Base-by-base conservation (phyloP, 306 rosid genomes). In the Begonia masoniana region DNA sequence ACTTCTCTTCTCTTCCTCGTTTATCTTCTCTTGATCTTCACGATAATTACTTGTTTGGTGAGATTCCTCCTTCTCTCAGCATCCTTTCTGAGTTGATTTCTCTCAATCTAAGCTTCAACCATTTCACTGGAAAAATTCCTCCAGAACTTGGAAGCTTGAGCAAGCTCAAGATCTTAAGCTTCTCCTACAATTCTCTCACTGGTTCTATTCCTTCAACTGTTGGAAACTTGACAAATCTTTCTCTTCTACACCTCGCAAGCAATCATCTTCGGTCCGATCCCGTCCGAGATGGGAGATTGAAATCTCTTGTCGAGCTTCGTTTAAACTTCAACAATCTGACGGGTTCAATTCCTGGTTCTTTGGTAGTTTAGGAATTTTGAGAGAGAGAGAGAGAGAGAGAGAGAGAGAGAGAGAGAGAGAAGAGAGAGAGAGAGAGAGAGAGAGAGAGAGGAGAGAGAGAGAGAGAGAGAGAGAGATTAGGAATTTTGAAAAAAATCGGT, bases 221-320 rank as follows among this genome's bases (percentile, higher is more conserved):
- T 45, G 66, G 66, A 50, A 59, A 65, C 46, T 43, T 50, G 62
- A 54, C 39, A 23, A 51, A 26, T 12, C 56, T 60, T 51, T 16
- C 50, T 13, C 9, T 14, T 21, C 41, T 60, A 46, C n/a, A 39
- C 12, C 65, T 60, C 10, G 65, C 73, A 3, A 64, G 54, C 57
- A 75, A 75, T 55, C 50, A 35, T 3, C 61, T 75, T 10, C 62
- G 80, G 79, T 56, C 15, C 60, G 54, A 62, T 74, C 54, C 72
- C 75, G 47, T 31, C 42, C n/a, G 57, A 61, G 12, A 31, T 69
- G 47, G 66, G 21, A 50, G 61, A 43, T 53, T 50, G 62, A 39
- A 41, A 14, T 60, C 66, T 67, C 62, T 67, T 0, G 16, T 13
- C 4, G 55, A 11, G 55, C 58, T 67, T 10, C 41, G 48, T 2